phyloP scores from a whole-genome alignment of 495 filamentous ascomycete genomes.

The Clavariopsis aquatica region DNA sequence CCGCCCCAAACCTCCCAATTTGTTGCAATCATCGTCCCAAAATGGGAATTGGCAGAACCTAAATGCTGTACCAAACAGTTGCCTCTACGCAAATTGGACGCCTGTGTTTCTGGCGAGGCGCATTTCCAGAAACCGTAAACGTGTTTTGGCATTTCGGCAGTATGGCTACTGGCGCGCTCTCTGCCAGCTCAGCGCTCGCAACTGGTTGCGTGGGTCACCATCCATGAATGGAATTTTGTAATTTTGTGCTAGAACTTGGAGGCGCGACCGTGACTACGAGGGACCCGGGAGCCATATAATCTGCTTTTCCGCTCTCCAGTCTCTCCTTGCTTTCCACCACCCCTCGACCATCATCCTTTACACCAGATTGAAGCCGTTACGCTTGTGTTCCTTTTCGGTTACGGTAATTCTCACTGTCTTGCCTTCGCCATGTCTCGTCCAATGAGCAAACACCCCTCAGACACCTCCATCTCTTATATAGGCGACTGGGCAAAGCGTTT shows the following conservation, averaged over 20 bases:
- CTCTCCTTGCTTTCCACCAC: background rate
- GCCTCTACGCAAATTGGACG: background rate
- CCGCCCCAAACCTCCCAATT: background rate
- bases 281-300: constrained; percentile 2
- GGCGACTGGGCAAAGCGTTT: background rate
- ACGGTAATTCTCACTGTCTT: background rate
- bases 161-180: background rate
- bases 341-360: background rate
- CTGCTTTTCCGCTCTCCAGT: background rate
- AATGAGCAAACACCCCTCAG: background rate
- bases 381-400: constrained; percentile 2
- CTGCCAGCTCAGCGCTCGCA: background rate
- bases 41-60: background rate
- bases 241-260: background rate
- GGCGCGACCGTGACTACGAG: background rate
- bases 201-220: background rate
- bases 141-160: background rate
- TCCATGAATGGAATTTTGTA: constrained; percentile 1
- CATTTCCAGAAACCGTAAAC: background rate
- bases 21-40: background rate
- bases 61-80: background rate
- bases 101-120: constrained; percentile 6
- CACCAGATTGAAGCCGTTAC: background rate
- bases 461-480: constrained; percentile 1
- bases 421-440: constrained; percentile 3